Evolutionary conservation across 2,329 filamentous ascomycete genomes (phyloP).

Genomic region (Nannizziopsis arthrosporioides): DNA sequence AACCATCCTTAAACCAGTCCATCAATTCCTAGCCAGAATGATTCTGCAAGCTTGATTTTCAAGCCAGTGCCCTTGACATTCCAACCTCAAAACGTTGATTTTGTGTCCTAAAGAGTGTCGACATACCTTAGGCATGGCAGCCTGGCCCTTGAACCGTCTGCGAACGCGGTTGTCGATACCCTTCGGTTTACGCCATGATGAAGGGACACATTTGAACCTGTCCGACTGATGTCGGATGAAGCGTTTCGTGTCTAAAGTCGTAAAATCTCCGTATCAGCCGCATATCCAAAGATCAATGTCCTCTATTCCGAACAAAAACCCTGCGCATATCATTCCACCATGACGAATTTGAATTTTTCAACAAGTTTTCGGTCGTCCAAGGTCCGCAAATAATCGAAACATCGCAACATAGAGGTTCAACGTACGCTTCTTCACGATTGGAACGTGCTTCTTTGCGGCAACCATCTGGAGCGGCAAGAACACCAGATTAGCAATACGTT

Average conservation of each 20-base stretch:
- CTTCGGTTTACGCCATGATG: constrained; percentile 98
- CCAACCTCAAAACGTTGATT: constrained; percentile 1
- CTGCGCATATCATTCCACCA: neutral
- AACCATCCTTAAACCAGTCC: no score
- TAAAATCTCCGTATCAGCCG: constrained; percentile 23
- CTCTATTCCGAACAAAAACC: neutral
- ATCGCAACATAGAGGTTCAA: constrained; percentile 27
- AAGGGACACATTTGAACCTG: constrained; percentile 81
- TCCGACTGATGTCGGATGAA: constrained; percentile 98
- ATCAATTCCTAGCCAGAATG: neutral
- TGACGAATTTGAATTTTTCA: neutral
- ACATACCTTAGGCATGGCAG: constrained; percentile 96
- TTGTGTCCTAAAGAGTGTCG: neutral
- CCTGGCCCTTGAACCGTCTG: constrained; percentile 91
- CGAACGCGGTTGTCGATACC: constrained; percentile 98
- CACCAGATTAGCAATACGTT: constrained; percentile 1
- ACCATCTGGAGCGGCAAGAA: constrained; percentile 61
- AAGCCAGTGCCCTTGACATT: no score
- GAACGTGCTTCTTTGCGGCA: constrained; percentile 97
- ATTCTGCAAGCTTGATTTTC: no score
- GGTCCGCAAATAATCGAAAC: neutral
- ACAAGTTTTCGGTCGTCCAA: neutral
- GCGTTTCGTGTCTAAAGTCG: constrained; percentile 64
- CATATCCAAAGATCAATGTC: neutral
- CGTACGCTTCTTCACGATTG: constrained; percentile 99